Base-by-base conservation (phyloP, 305 asterid species). In the Ilex paraguariensis region DNA sequence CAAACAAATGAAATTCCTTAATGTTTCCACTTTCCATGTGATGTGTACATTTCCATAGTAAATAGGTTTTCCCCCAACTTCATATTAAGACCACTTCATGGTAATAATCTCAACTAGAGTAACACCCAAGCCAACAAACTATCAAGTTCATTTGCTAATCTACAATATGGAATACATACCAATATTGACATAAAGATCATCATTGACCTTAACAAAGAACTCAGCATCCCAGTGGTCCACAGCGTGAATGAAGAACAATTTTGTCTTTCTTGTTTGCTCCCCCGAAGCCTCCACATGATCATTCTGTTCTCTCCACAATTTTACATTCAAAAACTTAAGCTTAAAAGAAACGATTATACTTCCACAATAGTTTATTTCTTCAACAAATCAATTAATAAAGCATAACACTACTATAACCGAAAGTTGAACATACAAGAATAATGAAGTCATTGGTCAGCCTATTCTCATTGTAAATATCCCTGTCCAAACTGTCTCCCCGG, bases 151-250 rank as follows among this genome's bases (percentile, higher is more conserved):
- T 21, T 36, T 0, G 9, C 42, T 8, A 36, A 4, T 4, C 42
- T 36, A 36, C 6, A 36, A 36, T 36, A 4, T 36, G 42, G 9
- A 36, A 36, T 36, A 36, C 42, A 5, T 36, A 36, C 42, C 42
- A 36, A 36, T 36, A 36, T 36, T 36, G 7, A 36, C 42, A 36
- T 36, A 36, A 36, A 36, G 6, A 36, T 36, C 42, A 36, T 36
- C 42, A 36, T 36, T 36, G 42, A 36, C 42, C 9, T 36, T 36
- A 5, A 8, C 42, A 36, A 2, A 36, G 42, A 36, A 36, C 42
- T 36, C 42, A 48, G 97, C 90, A 77, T 84, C 92, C 97, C 97
- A 88, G 44, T 79, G 81, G 68, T 86, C 89, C 66, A 83, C 91
- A 48, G 96, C 96, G 73, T 81, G 80, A 76, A 78, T 59, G 54